Conservation (phyloP, 2,329 filamentous ascomycete species). For the Colletotrichum viniferum region DNA sequence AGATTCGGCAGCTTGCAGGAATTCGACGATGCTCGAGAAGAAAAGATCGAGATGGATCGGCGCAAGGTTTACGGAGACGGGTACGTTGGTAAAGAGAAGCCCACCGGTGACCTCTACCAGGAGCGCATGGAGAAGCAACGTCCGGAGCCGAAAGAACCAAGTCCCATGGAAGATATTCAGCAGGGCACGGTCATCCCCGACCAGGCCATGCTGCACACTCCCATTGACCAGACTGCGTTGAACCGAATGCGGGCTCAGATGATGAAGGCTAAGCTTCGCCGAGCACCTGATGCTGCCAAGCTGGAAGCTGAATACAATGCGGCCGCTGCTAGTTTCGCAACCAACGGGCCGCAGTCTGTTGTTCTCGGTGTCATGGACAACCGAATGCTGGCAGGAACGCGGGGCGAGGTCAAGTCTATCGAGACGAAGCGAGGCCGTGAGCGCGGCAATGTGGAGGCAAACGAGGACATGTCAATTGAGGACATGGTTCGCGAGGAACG, state of each 20-base stretch:
- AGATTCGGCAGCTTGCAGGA: slow-evolving; percentile 80
- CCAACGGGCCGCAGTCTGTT: slow-evolving; percentile 69
- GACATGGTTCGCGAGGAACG: slow-evolving; percentile 97
- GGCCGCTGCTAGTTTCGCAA: slow-evolving; percentile 66
- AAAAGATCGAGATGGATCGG: slow-evolving; percentile 87
- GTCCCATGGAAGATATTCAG: slow-evolving; percentile 29
- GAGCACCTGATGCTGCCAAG: slow-evolving; percentile 73
- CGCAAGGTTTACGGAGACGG: slow-evolving; percentile 82
- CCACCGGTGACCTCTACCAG: slow-evolving; percentile 83
- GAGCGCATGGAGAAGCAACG: slow-evolving; percentile 71
- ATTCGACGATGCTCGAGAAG: slow-evolving; percentile 93
- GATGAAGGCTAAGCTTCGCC: slow-evolving; percentile 92
- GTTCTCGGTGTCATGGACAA: slow-evolving; percentile 89
- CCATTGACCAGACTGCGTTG: slow-evolving; percentile 77
- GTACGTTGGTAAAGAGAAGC: slow-evolving; percentile 84
- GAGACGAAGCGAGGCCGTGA: slow-evolving; percentile 83
- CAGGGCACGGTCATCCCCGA: slow-evolving; percentile 66
- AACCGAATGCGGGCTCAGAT: slow-evolving; percentile 92
- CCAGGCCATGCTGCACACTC: slow-evolving; percentile 50
- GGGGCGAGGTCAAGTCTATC: slow-evolving; percentile 76
- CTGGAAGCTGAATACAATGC: slow-evolving; percentile 86
- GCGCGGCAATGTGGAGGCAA: slow-evolving; percentile 84
- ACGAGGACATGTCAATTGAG: slow-evolving; percentile 93
- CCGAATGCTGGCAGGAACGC: slow-evolving; percentile 78
- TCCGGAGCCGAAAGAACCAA: slow-evolving; percentile 28